Conservation (phyloP, 768 basidiomycete species). For the Infundibulicybe gibba region DNA sequence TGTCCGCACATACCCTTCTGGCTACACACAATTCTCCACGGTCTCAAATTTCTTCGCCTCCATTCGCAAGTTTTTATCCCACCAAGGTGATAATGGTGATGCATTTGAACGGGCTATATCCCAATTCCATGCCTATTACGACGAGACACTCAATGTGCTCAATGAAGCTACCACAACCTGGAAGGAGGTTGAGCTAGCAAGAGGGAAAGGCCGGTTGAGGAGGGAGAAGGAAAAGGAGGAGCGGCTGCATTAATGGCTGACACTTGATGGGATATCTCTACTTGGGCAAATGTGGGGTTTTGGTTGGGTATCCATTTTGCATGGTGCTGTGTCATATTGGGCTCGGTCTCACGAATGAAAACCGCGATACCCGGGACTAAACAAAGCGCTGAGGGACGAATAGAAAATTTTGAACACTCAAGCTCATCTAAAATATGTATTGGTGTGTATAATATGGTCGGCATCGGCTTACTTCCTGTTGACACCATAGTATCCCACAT, state of each 20-base stretch:
- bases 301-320: too few relatives aligned
- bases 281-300: too few relatives aligned
- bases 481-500: conserved; percentile 80
- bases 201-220: conserved; percentile 73
- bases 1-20: conserved; percentile 78
- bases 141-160: conserved; percentile 42
- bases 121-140: conserved; percentile 49
- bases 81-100: conserved; percentile 1
- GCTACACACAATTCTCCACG: conserved; percentile 72
- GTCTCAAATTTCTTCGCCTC: conserved; percentile 62
- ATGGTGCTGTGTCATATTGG: too few relatives aligned
- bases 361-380: too few relatives aligned
- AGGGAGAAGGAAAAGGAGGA: conserved; percentile 52
- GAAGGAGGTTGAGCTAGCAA: conserved; percentile 61
- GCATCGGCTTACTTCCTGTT: conserved; percentile 54
- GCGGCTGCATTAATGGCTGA: conserved; percentile 5
- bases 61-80: conserved; percentile 37
- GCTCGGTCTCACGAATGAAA: too few relatives aligned
- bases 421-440: not conserved
- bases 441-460: not conserved
- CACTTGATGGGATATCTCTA: conserved; percentile 2
- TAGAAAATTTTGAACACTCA: not conserved
- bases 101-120: conserved; percentile 43
- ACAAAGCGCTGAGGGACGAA: not conserved
- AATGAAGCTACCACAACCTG: conserved; percentile 52